Evolutionary conservation across 1,284 basidiomycete genomes (phyloP), one percentile per base, ranked within the genome.

Genomic region (Tilletiopsis washingtonensis): DNA sequence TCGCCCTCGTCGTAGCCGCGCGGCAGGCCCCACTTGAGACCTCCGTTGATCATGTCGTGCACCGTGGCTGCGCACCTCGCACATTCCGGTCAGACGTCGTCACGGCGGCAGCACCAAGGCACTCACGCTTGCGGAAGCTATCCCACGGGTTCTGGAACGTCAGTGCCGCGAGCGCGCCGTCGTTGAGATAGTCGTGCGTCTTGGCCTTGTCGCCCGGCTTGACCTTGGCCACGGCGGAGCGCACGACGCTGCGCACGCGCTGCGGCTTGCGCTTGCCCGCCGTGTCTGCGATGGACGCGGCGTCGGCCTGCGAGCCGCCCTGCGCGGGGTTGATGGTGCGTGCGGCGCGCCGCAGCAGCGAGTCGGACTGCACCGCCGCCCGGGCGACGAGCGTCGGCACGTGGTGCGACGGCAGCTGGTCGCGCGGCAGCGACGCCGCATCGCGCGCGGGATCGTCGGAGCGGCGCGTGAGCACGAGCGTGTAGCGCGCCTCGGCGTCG

Each of bases 1-100:
- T 48, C 51, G 4, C 62, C 62, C 41, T 66, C 61, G 4, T 40
- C 46, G 29, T 66, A 64, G 40, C 54, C 63, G 23, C 54, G 52
- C 1, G 63, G 63, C n/a, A 66, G 34, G 27, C 63, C 63, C 63
- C 63, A 66, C 40, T 61, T 56, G n/a, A 65, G 45, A 1, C 61
- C 61, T 15, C 62, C 61, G n/a, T 39, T 37, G n/a, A 58, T 43
- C n/a, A 57, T 32, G 4, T 54, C 52, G 19, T 43, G 47, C 17
- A 64, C 15, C 1, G 56, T 49, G 1, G 63, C n/a, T n/a, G n/a
- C n/a, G n/a, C n/a, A n/a, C n/a, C n/a, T n/a, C n/a, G n/a, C n/a
- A n/a, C n/a, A n/a, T n/a, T n/a, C n/a, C n/a, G n/a, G n/a, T n/a
- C n/a, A n/a, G n/a, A n/a, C n/a, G n/a, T n/a, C n/a, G n/a, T n/a